Conservation (phyloP, 768 basidiomycete genomes). For the Xerocomellus chrysenteron region DNA sequence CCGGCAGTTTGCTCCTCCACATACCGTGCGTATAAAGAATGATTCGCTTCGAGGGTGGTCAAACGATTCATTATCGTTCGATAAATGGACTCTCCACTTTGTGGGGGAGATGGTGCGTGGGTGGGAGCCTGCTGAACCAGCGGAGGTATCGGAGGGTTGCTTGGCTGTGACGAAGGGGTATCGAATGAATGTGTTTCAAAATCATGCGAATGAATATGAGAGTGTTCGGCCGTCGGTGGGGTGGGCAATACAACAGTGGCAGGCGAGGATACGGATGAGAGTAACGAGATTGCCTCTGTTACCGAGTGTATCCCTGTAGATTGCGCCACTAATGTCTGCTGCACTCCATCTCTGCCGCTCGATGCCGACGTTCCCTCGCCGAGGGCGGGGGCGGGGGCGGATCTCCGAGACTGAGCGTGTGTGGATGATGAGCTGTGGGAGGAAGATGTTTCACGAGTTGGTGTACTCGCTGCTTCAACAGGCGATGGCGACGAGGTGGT, state of each 20-base stretch:
- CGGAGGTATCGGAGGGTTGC: neutral
- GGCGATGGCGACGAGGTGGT: neutral
- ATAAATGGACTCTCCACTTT: slow-evolving; percentile 85
- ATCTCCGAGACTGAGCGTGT: neutral
- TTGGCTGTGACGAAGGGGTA: slow-evolving; percentile 7
- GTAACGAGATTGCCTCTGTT: slow-evolving; percentile 25
- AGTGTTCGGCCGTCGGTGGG: neutral
- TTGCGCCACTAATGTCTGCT: neutral
- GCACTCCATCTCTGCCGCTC: neutral
- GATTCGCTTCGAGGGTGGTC: slow-evolving; percentile 79
- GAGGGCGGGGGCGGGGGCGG: neutral
- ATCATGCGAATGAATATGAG: slow-evolving; percentile 1
- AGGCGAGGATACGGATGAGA: slow-evolving; percentile 9
- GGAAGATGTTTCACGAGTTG: neutral
- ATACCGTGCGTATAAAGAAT: slow-evolving; percentile 80
- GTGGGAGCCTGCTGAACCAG: slow-evolving; percentile 1
- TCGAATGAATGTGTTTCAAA: neutral
- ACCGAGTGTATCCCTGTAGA: slow-evolving; percentile 10
- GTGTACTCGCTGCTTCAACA: neutral
- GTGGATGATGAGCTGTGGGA: neutral
- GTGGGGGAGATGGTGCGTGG: slow-evolving; percentile 6
- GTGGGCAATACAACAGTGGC: slow-evolving; percentile 1
- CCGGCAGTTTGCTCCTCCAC: slow-evolving; percentile 85
- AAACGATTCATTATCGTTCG: slow-evolving; percentile 95
- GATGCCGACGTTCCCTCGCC: neutral